These are phyloP conservation scores for Mucor velutinosus DNA, from an alignment of 371 early-diverging fungal genomes.

Conservation along the genomic window DNA sequence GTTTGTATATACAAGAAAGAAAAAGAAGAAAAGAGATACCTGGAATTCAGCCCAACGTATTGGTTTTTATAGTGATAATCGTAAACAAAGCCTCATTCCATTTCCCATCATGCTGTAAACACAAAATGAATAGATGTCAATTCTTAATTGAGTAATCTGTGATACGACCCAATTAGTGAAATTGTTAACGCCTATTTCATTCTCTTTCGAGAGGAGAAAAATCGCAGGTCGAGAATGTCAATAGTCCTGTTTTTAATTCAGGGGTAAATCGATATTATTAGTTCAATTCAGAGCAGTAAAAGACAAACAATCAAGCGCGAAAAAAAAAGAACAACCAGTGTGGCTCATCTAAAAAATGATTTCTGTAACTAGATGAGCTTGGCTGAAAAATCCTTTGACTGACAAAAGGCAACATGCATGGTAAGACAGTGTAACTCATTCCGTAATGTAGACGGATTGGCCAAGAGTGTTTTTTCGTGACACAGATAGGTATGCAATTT, in stretches of 20 bases:
- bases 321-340: background rate
- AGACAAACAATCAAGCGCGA: background rate
- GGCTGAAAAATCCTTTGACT: background rate
- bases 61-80: conserved; percentile 1
- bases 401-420: background rate
- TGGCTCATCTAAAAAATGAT: background rate
- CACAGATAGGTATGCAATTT: background rate
- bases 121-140: background rate
- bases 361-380: background rate
- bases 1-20: background rate
- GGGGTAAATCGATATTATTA: background rate
- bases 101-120: background rate
- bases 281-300: background rate
- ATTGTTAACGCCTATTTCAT: background rate
- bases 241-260: background rate
- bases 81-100: conserved; percentile 16
- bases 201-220: background rate
- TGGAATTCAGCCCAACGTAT: conserved; percentile 11
- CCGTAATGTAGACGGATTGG: background rate
- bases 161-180: background rate
- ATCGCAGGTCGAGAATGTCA: background rate
- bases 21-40: background rate
- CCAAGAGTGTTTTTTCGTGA: background rate
- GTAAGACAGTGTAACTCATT: background rate
- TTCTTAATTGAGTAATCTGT: background rate